Conservation (phyloP, 331 rosid species). For the Dryas integrifolia region DNA sequence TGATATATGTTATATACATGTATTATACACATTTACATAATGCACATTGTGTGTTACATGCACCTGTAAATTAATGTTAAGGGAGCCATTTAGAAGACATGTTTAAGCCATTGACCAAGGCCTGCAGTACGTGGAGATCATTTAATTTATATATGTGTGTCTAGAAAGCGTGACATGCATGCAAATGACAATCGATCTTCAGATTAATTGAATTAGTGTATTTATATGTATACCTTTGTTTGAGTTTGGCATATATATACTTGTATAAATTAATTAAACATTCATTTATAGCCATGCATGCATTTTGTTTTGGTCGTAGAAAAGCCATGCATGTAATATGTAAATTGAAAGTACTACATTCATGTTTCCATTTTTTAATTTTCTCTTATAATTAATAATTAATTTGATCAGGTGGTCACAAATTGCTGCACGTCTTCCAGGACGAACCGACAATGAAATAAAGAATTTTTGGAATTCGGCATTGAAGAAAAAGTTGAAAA, state of each 20-base stretch:
- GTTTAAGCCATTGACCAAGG: too few species aligned
- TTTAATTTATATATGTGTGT: too few species aligned
- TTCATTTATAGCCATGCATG: not conserved
- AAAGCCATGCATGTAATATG: slow-evolving; percentile 1
- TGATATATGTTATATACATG: not conserved
- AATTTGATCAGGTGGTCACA: slow-evolving; percentile 77
- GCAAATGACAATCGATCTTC: too few species aligned
- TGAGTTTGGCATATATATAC: too few species aligned
- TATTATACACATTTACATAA: not conserved
- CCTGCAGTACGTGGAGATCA: too few species aligned
- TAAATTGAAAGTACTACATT: not conserved
- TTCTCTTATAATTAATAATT: not conserved
- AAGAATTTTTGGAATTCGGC: slow-evolving; percentile 96
- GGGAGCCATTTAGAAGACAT: too few species aligned
- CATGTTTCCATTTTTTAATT: not conserved
- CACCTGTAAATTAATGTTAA: too few species aligned
- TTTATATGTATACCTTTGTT: too few species aligned
- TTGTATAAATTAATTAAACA: not conserved
- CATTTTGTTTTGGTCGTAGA: not conserved
- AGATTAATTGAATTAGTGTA: too few species aligned
- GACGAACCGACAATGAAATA: slow-evolving; percentile 91
- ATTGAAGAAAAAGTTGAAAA: slow-evolving; percentile 63
- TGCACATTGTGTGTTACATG: too few species aligned
- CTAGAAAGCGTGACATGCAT: too few species aligned
- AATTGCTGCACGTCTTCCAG: slow-evolving; percentile 92